Conservation (phyloP, 495 filamentous ascomycete species). For the Penicillium ucsense region DNA sequence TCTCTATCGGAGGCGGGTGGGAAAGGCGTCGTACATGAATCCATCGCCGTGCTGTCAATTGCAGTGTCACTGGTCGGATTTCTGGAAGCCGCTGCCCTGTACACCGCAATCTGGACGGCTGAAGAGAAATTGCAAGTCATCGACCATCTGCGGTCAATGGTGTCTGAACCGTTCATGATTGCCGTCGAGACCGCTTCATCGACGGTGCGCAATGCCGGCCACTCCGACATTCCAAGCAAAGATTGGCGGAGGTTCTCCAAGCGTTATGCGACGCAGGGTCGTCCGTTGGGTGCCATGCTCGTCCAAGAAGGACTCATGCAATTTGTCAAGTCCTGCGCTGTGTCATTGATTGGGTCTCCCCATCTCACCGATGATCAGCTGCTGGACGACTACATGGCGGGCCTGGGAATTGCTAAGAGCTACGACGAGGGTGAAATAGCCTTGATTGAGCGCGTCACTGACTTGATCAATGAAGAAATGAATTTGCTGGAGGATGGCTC, state of each 20-base stretch:
- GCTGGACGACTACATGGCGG: conserved; percentile 63
- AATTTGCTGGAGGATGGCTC: conserved; percentile 76
- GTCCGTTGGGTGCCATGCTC: conserved; percentile 86
- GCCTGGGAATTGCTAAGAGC: conserved; percentile 38
- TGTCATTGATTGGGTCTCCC: conserved; percentile 52
- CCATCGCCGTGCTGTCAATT: conserved; percentile 59
- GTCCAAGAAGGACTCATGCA: conserved; percentile 78
- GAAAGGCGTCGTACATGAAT: conserved; percentile 46
- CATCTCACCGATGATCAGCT: conserved; percentile 52
- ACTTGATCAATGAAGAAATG: conserved; percentile 72
- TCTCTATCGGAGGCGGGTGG: conserved; percentile 40
- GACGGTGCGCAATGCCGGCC: conserved; percentile 58
- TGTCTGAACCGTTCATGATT: conserved; percentile 75
- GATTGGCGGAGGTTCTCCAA: conserved; percentile 78
- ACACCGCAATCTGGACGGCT: conserved; percentile 69
- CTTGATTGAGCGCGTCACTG: conserved; percentile 58
- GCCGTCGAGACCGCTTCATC: conserved; percentile 81
- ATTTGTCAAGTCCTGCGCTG: conserved; percentile 70
- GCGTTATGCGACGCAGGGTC: conserved; percentile 69
- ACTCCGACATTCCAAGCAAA: conserved; percentile 38
- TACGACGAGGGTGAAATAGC: conserved; percentile 29
- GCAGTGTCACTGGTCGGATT: conserved; percentile 81
- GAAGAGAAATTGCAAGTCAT: conserved; percentile 63
- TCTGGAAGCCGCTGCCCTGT: conserved; percentile 64
- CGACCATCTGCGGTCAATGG: conserved; percentile 53